Percentiles rank a stretch among this genome's conserved stretches.
Evolutionary conservation across 495 filamentous ascomycete species (phyloP).

Genomic region (Aspergillus taichungensis): DNA sequence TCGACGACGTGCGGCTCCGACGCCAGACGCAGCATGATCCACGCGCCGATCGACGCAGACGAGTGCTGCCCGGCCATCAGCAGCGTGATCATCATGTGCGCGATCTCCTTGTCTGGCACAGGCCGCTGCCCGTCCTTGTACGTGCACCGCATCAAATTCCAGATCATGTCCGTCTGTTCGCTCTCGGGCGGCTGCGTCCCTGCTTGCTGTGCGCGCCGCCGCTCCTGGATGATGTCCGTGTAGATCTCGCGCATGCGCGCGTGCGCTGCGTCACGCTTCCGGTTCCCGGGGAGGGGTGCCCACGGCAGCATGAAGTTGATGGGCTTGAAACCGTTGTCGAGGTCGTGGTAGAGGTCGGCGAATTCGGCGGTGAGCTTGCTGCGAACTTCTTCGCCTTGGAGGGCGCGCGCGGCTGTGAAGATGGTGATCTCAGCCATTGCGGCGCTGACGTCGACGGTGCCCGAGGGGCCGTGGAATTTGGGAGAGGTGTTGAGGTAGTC

Average conservation of each 20-base stretch:
- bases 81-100: conserved; percentile 87
- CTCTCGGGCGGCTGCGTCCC: conserved; percentile 16
- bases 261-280: conserved; percentile 68
- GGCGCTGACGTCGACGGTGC: conserved; percentile 53
- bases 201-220: conserved; percentile 34
- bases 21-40: conserved; percentile 74
- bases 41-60: conserved; percentile 69
- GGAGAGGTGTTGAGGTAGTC: conserved; percentile 56
- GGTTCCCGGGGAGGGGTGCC: conserved; percentile 80
- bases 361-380: conserved; percentile 56
- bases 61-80: conserved; percentile 88
- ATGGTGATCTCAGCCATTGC: conserved; percentile 80
- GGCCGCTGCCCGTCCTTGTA: conserved; percentile 61
- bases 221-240: conserved; percentile 62
- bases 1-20: conserved; percentile 63
- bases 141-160: conserved; percentile 67
- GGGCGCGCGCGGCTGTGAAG: conserved; percentile 70
- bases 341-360: conserved; percentile 69
- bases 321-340: conserved; percentile 75
- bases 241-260: conserved; percentile 67
- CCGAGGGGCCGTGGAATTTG: conserved; percentile 58
- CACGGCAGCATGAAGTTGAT: conserved; percentile 82
- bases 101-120: conserved; percentile 71
- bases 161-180: conserved; percentile 64
- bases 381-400: conserved; percentile 76